phyloP scores from a whole-genome alignment of 139 green algal species.

The Haematococcus lacustris region DNA sequence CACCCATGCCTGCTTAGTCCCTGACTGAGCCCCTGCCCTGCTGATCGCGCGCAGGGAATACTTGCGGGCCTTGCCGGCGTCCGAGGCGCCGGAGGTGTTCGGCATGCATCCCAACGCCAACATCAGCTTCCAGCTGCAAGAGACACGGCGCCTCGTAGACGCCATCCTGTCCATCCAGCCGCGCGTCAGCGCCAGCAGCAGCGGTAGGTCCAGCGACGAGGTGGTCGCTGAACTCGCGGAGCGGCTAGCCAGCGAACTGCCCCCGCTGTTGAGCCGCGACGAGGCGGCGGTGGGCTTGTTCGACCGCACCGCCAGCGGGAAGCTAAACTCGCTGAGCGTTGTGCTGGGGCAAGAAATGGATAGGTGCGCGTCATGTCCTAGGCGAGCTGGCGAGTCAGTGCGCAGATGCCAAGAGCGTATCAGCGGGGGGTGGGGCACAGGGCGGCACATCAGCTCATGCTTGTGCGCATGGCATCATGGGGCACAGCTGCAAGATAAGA shows the following conservation, averaged over 20 bases:
- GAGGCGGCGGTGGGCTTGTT: constrained; percentile 49
- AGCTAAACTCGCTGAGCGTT: constrained; percentile 65
- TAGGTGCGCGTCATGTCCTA: constrained; percentile 10
- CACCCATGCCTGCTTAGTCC: too few relatives aligned
- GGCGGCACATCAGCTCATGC: too few relatives aligned
- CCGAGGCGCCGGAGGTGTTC: constrained; percentile 76
- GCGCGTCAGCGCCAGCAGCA: constrained; percentile 17
- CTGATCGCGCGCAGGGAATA: too few relatives aligned
- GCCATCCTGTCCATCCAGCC: constrained; percentile 71
- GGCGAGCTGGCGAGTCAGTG: too few relatives aligned
- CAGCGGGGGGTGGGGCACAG: too few relatives aligned
- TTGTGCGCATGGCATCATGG: too few relatives aligned
- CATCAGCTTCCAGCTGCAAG: constrained; percentile 72
- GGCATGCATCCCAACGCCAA: constrained; percentile 84
- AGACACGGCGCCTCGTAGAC: constrained; percentile 58
- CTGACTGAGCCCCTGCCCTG: too few relatives aligned
- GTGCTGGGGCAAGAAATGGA: constrained; percentile 66
- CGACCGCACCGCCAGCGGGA: constrained; percentile 41
- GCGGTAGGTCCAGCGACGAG: constrained; percentile 44
- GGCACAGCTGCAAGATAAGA: too few relatives aligned
- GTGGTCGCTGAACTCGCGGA: constrained; percentile 49
- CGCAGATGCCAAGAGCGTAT: too few relatives aligned
- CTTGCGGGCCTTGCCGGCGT: constrained; percentile 47
- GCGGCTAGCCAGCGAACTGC: constrained; percentile 40
- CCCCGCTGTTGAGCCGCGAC: constrained; percentile 29